Percentiles rank a stretch among this genome's conserved stretches.
phyloP scores from a whole-genome alignment of 805 yeast genomes.

The Ogataea kodamae region DNA sequence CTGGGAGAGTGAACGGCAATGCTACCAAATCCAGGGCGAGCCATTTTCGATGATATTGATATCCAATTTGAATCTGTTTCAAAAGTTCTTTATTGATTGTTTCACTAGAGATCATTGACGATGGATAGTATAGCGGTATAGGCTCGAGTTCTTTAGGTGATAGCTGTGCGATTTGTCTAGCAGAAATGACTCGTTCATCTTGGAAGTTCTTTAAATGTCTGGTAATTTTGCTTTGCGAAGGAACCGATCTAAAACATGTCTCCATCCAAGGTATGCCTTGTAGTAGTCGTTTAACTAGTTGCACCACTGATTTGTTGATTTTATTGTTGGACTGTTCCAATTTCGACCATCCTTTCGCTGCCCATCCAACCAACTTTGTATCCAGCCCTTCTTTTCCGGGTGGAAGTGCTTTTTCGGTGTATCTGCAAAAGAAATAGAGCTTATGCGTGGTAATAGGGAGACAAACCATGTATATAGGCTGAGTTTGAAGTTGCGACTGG shows the following conservation, averaged over 20 bases:
- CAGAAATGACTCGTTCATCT: constrained; percentile 6
- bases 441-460: constrained; percentile 66
- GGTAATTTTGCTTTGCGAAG: constrained; percentile 59
- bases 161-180: constrained; percentile 7
- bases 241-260: constrained; percentile 68
- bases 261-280: constrained; percentile 78
- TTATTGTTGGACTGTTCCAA: constrained; percentile 51
- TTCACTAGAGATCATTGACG: constrained; percentile 29
- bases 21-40: constrained; percentile 52
- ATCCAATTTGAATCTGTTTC: constrained; percentile 41
- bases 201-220: constrained; percentile 40
- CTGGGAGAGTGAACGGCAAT: constrained; percentile 76
- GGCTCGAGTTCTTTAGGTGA: constrained; percentile 30
- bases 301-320: constrained; percentile 59
- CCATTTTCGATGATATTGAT: constrained; percentile 52
- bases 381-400: constrained; percentile 35
- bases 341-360: constrained; percentile 58
- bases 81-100: constrained; percentile 38
- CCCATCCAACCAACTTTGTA: constrained; percentile 43
- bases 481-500: constrained; percentile 5
- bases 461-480: constrained; percentile 55
- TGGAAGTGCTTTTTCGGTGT: constrained; percentile 35
- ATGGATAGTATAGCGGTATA: constrained; percentile 53
- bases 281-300: constrained; percentile 48
- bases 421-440: constrained; percentile 68